These are phyloP conservation scores for Zychaea mexicana DNA, from an alignment of 371 early-diverging fungal species.

Conservation along the genomic window DNA sequence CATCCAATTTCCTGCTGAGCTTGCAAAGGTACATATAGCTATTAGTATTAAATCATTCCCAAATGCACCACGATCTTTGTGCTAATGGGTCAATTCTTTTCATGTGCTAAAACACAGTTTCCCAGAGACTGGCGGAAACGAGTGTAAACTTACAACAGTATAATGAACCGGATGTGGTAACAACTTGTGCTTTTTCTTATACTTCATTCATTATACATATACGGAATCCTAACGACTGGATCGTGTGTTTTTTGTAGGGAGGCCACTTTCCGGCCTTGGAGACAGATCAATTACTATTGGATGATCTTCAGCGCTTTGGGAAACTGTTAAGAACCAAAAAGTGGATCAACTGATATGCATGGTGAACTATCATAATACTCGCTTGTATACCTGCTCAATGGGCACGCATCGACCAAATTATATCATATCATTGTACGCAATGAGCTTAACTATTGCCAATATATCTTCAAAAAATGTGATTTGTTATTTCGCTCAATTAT, in stretches of 20 bases:
- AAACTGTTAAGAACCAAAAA: slow-evolving; percentile 14
- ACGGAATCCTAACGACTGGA: too few relatives aligned
- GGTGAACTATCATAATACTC: too few relatives aligned
- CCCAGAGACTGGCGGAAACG: slow-evolving; percentile 59
- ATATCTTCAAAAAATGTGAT: too few relatives aligned
- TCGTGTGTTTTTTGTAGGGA: slow-evolving; percentile 41
- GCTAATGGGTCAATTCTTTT: too few relatives aligned
- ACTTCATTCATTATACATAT: too few relatives aligned
- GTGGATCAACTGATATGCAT: neutral
- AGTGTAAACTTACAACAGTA: slow-evolving; percentile 27
- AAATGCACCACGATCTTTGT: too few relatives aligned
- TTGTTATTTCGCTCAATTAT: too few relatives aligned
- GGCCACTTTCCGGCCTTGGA: slow-evolving; percentile 77
- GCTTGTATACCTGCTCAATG: too few relatives aligned
- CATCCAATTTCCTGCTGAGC: slow-evolving; percentile 57
- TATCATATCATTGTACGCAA: too few relatives aligned
- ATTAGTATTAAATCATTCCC: neutral
- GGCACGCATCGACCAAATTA: too few relatives aligned
- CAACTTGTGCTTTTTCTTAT: too few relatives aligned
- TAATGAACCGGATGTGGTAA: slow-evolving; percentile 26
- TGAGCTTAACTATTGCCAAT: too few relatives aligned
- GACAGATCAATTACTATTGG: slow-evolving; percentile 44
- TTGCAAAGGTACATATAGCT: neutral
- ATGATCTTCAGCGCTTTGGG: slow-evolving; percentile 46
- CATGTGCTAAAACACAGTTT: slow-evolving; percentile 19